phyloP scores from a whole-genome alignment of 2,329 filamentous ascomycete genomes.

The Fusarium mangiferae region DNA sequence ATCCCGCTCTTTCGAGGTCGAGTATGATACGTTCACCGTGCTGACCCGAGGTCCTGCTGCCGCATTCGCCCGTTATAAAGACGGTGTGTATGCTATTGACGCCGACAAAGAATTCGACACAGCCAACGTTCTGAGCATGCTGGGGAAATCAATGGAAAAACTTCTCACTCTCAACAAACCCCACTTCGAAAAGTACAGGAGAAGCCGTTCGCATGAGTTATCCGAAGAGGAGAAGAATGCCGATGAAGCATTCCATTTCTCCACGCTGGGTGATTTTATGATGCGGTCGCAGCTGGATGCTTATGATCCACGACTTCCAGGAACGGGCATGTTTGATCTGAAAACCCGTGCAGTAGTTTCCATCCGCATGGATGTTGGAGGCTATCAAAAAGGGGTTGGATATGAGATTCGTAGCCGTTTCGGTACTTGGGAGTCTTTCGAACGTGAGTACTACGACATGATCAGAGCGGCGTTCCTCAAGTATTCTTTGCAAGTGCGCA shows the following conservation, averaged over 20 bases:
- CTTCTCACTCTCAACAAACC: slow-evolving; percentile 84
- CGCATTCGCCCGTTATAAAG: slow-evolving; percentile 82
- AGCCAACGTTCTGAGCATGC: slow-evolving; percentile 87
- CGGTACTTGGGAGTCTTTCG: slow-evolving; percentile 89
- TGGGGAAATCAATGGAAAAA: slow-evolving; percentile 97
- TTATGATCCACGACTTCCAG: slow-evolving; percentile 84
- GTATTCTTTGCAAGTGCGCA: slow-evolving; percentile 94
- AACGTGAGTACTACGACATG: slow-evolving; percentile 97
- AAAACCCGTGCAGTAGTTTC: slow-evolving; percentile 94
- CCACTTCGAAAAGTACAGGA: slow-evolving; percentile 87
- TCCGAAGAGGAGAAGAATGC: slow-evolving; percentile 76
- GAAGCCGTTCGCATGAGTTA: slow-evolving; percentile 73
- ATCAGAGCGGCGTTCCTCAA: slow-evolving; percentile 94
- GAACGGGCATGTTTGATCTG: slow-evolving; percentile 93
- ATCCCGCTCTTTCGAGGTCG: slow-evolving; percentile 72
- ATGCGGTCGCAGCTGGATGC: slow-evolving; percentile 97
- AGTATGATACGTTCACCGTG: slow-evolving; percentile 74
- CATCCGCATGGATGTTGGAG: slow-evolving; percentile 84
- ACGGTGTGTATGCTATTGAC: slow-evolving; percentile 93
- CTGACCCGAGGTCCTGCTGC: slow-evolving; percentile 79
- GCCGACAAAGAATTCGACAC: slow-evolving; percentile 92
- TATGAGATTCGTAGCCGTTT: slow-evolving; percentile 85
- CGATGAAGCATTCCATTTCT: slow-evolving; percentile 87
- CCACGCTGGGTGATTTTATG: slow-evolving; percentile 85
- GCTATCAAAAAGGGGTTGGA: slow-evolving; percentile 78